These are phyloP conservation scores for Drosera spatulata DNA, from an alignment of 179 eudicot genomes.

Conservation along the genomic window DNA sequence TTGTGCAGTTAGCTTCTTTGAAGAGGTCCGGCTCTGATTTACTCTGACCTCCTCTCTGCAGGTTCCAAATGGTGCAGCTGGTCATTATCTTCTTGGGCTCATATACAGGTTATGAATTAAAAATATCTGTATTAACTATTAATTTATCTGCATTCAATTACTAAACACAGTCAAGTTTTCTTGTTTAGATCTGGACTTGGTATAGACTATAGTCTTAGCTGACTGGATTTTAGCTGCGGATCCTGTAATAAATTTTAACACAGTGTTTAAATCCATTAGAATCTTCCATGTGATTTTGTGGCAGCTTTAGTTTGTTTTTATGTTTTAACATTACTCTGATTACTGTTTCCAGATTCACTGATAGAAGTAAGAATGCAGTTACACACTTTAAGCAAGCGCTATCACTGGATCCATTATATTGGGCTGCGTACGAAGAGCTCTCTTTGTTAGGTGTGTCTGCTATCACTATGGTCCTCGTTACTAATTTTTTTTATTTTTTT, in stretches of 20 bases:
- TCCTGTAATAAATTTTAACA: not conserved
- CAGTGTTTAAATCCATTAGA: not conserved
- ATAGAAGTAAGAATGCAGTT: slow-evolving; percentile 64
- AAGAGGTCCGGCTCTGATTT: not conserved
- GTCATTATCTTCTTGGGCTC: slow-evolving; percentile 98
- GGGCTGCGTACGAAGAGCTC: slow-evolving; percentile 97
- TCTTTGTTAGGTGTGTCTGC: slow-evolving; percentile 65
- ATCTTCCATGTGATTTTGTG: not conserved
- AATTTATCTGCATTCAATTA: not conserved
- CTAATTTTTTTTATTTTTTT: not conserved
- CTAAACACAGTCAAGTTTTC: not conserved
- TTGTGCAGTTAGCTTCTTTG: no score
- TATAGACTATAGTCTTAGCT: not conserved
- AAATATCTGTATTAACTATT: not conserved
- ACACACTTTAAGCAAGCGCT: slow-evolving; percentile 92
- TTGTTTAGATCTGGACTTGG: not conserved
- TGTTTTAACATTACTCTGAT: not conserved
- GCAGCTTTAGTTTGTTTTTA: not conserved
- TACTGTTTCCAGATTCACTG: slow-evolving; percentile 69
- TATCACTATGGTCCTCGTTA: not conserved
- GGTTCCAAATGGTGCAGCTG: slow-evolving; percentile 99
- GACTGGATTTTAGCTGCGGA: not conserved
- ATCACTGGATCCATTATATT: slow-evolving; percentile 78
- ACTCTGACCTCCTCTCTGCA: slow-evolving; percentile 16
- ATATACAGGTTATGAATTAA: slow-evolving; percentile 52